phyloP scores from a whole-genome alignment of 2,329 filamentous ascomycete genomes.

The Colletotrichum sp. region DNA sequence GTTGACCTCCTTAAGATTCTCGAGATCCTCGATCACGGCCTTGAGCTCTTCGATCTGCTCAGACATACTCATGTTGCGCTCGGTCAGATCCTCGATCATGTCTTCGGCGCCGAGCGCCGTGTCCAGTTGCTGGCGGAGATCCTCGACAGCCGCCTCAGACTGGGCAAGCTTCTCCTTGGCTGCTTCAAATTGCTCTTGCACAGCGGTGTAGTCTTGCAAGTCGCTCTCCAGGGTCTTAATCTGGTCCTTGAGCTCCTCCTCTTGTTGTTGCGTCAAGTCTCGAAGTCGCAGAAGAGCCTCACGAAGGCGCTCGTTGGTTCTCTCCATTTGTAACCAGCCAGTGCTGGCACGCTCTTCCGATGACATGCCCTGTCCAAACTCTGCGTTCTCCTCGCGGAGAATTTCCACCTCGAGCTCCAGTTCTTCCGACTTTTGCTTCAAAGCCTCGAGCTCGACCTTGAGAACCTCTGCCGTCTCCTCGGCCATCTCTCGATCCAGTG shows the following conservation, averaged over 20 bases:
- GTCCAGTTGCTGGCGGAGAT: conserved; percentile 90
- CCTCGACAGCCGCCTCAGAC: conserved; percentile 78
- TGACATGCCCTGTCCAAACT: conserved; percentile 83
- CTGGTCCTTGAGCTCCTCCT: conserved; percentile 78
- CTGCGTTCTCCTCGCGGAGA: conserved; percentile 83
- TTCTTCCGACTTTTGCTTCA: conserved; percentile 82
- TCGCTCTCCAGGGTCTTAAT: conserved; percentile 78
- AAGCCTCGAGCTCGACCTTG: conserved; percentile 78
- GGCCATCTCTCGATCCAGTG: conserved; percentile 93
- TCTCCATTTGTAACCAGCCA: conserved; percentile 91
- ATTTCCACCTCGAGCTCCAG: conserved; percentile 88
- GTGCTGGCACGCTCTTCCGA: conserved; percentile 86
- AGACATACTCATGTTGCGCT: conserved; percentile 83
- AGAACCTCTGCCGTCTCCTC: conserved; percentile 88
- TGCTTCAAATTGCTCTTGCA: conserved; percentile 73
- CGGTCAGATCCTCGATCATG: conserved; percentile 90
- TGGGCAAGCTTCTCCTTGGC: conserved; percentile 76
- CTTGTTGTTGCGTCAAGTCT: conserved; percentile 86
- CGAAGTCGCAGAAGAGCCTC: conserved; percentile 85
- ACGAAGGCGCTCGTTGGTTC: conserved; percentile 84
- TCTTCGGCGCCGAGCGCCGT: conserved; percentile 87
- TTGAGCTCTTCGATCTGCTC: conserved; percentile 86
- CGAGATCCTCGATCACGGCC: conserved; percentile 83
- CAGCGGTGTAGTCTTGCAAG: conserved; percentile 67
- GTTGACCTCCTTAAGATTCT: conserved; percentile 88